phyloP scores from a whole-genome alignment of 345 rosid genomes.

The Excoecaria cochinchinensis region DNA sequence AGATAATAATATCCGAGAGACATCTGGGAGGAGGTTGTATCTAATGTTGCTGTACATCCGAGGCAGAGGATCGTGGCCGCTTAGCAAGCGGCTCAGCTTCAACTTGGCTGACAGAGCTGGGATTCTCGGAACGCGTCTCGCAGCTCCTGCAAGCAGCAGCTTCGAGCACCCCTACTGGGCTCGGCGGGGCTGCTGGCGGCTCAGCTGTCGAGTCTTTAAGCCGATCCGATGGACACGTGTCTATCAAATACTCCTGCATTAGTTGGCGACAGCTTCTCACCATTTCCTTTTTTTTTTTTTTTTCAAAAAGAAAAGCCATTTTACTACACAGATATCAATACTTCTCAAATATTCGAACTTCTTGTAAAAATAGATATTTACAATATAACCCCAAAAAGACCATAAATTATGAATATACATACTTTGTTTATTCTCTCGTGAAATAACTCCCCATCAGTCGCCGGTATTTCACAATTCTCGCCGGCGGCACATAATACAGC shows the following conservation, averaged over 20 bases:
- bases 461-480: constrained; percentile 18
- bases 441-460: constrained; percentile 3
- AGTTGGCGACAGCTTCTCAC: constrained; percentile 79
- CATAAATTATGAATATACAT: constrained; percentile 10
- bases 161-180: constrained; percentile 65
- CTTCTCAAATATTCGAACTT: constrained; percentile 28
- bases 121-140: constrained; percentile 43
- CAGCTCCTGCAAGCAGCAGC: constrained; percentile 62
- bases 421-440: constrained; percentile 43
- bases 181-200: constrained; percentile 38
- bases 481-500: constrained; percentile 47
- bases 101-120: constrained; percentile 31
- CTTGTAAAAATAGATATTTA: constrained; percentile 16
- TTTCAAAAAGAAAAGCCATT: constrained; percentile 1
- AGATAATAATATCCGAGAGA: background rate
- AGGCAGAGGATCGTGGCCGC: constrained; percentile 36
- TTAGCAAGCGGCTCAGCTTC: constrained; percentile 32
- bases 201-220: constrained; percentile 27
- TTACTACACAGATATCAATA: constrained; percentile 40
- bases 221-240: constrained; percentile 51
- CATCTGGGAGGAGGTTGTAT: constrained; percentile 18
- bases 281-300: constrained; percentile 44
- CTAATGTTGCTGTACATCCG: constrained; percentile 52
- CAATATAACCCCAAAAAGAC: constrained; percentile 4
- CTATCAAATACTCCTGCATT: constrained; percentile 57